Base-by-base conservation (phyloP, 2,329 filamentous ascomycete genomes). In the Stenocarpella maydis region DNA sequence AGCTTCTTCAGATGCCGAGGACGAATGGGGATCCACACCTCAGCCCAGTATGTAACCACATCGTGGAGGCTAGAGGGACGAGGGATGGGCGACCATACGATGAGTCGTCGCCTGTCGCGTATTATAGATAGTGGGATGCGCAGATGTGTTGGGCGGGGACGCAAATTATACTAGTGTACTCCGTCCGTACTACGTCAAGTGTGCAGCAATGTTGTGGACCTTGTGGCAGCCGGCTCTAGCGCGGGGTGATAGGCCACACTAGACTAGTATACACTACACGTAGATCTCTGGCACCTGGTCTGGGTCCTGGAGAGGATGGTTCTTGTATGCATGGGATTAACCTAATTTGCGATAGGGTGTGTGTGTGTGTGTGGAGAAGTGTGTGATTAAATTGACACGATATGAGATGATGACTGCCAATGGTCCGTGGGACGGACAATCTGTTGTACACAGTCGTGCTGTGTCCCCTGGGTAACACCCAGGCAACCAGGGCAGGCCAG, bases 41-140 rank as follows among this genome's bases (percentile, higher is more conserved):
- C 68, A 67, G 53, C 31, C 55, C 68, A 70, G 64, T 37, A 66
- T 66, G 64, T 43, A 66, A 66, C 64, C 64, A 66, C 34, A 34
- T 55, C 15, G 50, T 21, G 24, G 41, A 47, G 24, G n/a, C 47
- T 52, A 47, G 64, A 55, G 50, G 19, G 10, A 19, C n/a, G 50
- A 24, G 47, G 50, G 39, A 55, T 66, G 50, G 19, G n/a, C 12
- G 15, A 65, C 50, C 64, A 52, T 54, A 66, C 52, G 64, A 66
- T 66, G 24, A 47, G 50, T 52, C 39, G 37, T 43, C 63, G 24
- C 49, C 24, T 31, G n/a, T 34, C 37, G 24, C n/a, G 43, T 31
- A 37, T n/a, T 47, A 52, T 65, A 31, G 26, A 61, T 31, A 41
- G 26, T 61, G 26, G 58, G 34, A 37, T 61, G n/a, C n/a, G n/a